These are phyloP conservation scores for Claviceps spartinae DNA, from an alignment of 2,329 filamentous ascomycete species.

Conservation along the genomic window DNA sequence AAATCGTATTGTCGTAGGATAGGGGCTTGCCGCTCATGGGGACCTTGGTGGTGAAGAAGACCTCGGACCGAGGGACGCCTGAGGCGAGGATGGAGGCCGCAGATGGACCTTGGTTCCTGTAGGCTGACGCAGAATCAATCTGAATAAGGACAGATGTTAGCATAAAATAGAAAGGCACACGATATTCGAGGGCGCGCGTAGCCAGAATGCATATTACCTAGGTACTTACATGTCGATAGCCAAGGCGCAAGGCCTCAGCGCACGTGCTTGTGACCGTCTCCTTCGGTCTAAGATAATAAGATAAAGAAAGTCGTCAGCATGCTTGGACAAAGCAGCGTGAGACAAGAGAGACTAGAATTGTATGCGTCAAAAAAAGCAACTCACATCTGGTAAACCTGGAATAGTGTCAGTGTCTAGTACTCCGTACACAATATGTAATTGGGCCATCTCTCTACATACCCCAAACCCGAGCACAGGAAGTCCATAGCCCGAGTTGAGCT, in stretches of 20 bases:
- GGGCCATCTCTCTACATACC: conserved; percentile 22
- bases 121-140: conserved; percentile 40
- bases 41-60: conserved; percentile 46
- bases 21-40: conserved; percentile 25
- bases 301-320: background rate
- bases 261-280: conserved; percentile 22
- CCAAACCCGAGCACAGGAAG: conserved; percentile 41
- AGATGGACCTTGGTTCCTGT: conserved; percentile 36
- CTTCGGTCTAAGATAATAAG: conserved; percentile 15
- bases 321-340: background rate
- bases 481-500: conserved; percentile 40
- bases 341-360: background rate
- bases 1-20: conserved; percentile 49
- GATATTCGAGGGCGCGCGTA: no score
- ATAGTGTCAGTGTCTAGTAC: background rate
- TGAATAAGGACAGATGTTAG: conserved; percentile 9
- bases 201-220: background rate
- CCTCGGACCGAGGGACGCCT: conserved; percentile 29
- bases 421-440: background rate
- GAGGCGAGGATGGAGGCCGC: conserved; percentile 30
- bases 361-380: conserved; percentile 3
- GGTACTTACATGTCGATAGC: conserved; percentile 36
- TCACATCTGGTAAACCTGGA: conserved; percentile 40
- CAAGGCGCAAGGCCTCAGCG: conserved; percentile 32
- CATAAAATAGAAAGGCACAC: background rate